phyloP scores from a whole-genome alignment of 2,329 filamentous ascomycete species.

The Colletotrichum acutatum region DNA sequence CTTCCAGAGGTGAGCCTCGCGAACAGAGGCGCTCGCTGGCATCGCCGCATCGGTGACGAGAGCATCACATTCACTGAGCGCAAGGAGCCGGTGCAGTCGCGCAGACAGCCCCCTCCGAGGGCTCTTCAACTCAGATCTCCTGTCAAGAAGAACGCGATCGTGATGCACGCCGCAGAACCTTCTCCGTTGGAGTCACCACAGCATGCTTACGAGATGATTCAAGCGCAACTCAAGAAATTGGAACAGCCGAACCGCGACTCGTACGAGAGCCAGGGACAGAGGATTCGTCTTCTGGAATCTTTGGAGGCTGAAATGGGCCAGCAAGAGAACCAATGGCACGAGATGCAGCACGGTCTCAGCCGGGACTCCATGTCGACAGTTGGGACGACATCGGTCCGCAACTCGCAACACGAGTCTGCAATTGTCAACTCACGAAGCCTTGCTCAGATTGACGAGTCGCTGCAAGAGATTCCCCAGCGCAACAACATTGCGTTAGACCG shows the following conservation, averaged over 20 bases:
- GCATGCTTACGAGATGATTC: slow-evolving; percentile 60
- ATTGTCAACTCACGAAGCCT: background rate
- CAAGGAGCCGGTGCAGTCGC: slow-evolving; percentile 54
- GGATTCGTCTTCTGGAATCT: slow-evolving; percentile 64
- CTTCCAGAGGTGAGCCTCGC: slow-evolving; percentile 35
- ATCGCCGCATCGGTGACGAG: slow-evolving; percentile 68
- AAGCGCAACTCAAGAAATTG: slow-evolving; percentile 62
- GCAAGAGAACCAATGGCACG: slow-evolving; percentile 70
- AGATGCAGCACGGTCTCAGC: slow-evolving; percentile 63
- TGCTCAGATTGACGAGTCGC: slow-evolving; percentile 30
- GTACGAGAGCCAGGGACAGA: slow-evolving; percentile 51
- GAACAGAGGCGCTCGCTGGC: slow-evolving; percentile 52
- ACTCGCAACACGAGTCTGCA: slow-evolving; percentile 42
- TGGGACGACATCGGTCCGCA: slow-evolving; percentile 45
- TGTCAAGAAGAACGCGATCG: slow-evolving; percentile 52
- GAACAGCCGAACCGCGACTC: slow-evolving; percentile 53
- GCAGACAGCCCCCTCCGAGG: slow-evolving; percentile 66
- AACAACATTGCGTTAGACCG: slow-evolving; percentile 49
- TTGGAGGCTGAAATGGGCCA: slow-evolving; percentile 71
- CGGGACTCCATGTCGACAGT: slow-evolving; percentile 63
- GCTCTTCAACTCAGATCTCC: slow-evolving; percentile 62
- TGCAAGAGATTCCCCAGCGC: slow-evolving; percentile 36
- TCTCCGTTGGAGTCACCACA: slow-evolving; percentile 65
- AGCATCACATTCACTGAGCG: slow-evolving; percentile 69
- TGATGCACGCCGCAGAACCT: slow-evolving; percentile 59